Percentiles rank a stretch among this genome's conserved stretches.
phyloP scores from a whole-genome alignment of 306 rosid genomes.

The Pueraria montana region DNA sequence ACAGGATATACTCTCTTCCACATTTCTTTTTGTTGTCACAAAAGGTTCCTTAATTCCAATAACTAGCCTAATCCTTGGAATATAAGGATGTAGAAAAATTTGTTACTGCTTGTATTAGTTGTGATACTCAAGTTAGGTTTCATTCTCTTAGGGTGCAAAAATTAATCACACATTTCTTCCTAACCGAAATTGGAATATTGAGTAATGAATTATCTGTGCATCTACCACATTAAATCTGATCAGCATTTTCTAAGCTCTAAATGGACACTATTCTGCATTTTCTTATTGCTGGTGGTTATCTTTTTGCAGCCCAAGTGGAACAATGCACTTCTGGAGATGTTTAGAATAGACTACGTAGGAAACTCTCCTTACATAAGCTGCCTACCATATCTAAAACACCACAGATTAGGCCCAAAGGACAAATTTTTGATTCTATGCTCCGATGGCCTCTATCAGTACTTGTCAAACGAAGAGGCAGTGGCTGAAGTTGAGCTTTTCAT shows the following conservation, averaged over 20 bases:
- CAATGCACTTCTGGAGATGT: slow-evolving; percentile 89
- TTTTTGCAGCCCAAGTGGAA: slow-evolving; percentile 95
- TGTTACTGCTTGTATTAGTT: slow-evolving; percentile 1
- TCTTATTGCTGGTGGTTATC: slow-evolving; percentile 4
- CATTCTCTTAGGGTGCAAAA: slow-evolving; percentile 9
- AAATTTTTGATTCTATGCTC: slow-evolving; percentile 90
- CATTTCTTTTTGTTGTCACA: slow-evolving; percentile 25
- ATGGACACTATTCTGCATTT: slow-evolving; percentile 5
- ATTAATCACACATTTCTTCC: slow-evolving; percentile 16
- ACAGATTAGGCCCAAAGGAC: slow-evolving; percentile 89
- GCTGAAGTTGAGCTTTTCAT: slow-evolving; percentile 96
- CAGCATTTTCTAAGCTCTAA: neutral
- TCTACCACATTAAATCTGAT: neutral
- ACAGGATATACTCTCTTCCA: slow-evolving; percentile 27
- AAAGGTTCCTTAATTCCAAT: neutral
- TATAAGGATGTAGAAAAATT: neutral
- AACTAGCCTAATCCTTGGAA: slow-evolving; percentile 11
- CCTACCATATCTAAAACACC: slow-evolving; percentile 86
- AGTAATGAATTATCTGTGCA: neutral
- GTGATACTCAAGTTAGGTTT: slow-evolving; percentile 31
- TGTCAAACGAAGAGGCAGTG: slow-evolving; percentile 95
- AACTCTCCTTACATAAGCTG: slow-evolving; percentile 88
- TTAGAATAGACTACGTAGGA: slow-evolving; percentile 92
- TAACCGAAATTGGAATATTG: neutral
- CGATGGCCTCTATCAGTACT: slow-evolving; percentile 94